Conservation (phyloP, 1,284 basidiomycete species). For the Hemileia vastatrix region DNA sequence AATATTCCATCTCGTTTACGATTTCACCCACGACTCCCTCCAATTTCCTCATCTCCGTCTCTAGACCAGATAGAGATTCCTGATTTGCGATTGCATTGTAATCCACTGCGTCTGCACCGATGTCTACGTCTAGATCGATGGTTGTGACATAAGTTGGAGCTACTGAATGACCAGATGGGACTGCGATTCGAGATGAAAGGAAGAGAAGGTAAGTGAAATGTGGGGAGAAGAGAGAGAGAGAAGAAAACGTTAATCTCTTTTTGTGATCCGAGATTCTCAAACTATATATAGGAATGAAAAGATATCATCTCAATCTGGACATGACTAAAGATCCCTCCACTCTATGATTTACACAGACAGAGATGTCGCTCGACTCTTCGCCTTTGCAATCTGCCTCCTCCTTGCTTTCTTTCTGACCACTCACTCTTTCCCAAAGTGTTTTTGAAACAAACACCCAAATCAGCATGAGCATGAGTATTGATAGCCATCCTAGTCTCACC, state of each 20-base stretch:
- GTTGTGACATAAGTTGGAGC: too few relatives aligned
- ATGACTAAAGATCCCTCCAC: not conserved
- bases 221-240: too few relatives aligned
- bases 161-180: not conserved
- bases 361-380: not conserved
- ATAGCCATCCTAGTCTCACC: constrained; percentile 41
- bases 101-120: constrained; percentile 44
- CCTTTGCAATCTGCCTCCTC: not conserved
- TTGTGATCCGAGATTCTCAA: too few relatives aligned
- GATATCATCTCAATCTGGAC: too few relatives aligned
- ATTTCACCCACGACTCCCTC: constrained; percentile 39
- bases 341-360: not conserved
- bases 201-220: not conserved
- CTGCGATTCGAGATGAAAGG: not conserved
- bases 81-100: constrained; percentile 45
- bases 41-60: constrained; percentile 42
- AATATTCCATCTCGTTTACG: constrained; percentile 42
- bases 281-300: too few relatives aligned
- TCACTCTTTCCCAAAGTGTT: constrained; percentile 27
- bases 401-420: not conserved
- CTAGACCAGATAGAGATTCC: constrained; percentile 42
- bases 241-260: not conserved
- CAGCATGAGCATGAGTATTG: constrained; percentile 41
- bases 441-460: constrained; percentile 40
- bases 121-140: constrained; percentile 43